These are phyloP conservation scores for Acanthamoeba divionensis DNA, from an alignment of 208 protist genomes.

Conservation along the genomic window DNA sequence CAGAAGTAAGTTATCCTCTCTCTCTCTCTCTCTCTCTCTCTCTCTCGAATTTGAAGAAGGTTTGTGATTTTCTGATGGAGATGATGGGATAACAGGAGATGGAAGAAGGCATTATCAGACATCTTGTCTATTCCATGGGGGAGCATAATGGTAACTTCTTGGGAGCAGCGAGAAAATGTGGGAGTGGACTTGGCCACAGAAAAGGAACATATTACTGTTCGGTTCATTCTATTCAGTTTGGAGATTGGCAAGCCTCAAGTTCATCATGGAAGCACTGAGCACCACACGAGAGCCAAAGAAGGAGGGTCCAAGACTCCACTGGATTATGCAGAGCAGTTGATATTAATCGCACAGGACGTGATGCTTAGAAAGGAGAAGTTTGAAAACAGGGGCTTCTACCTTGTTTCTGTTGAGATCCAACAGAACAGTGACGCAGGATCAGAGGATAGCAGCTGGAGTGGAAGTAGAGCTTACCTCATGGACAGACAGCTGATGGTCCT, in stretches of 20 bases:
- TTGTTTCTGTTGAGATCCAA: neutral
- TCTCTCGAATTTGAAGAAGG: too few relatives aligned
- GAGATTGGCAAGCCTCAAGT: neutral
- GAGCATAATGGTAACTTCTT: neutral
- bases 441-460: too few relatives aligned
- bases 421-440: neutral
- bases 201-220: neutral
- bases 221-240: neutral
- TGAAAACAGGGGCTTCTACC: conserved; percentile 9
- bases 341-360: neutral
- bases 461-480: too few relatives aligned
- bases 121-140: too few relatives aligned
- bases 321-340: neutral
- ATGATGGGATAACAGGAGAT: too few relatives aligned
- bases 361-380: neutral
- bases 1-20: too few relatives aligned
- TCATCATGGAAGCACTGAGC: neutral
- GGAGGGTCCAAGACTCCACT: neutral
- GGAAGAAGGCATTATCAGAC: too few relatives aligned
- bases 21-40: too few relatives aligned
- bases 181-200: neutral
- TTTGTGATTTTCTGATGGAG: too few relatives aligned
- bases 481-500: too few relatives aligned
- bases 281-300: neutral
- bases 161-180: neutral